A percentile compares a stretch with the other conserved stretches of the same genome.
Evolutionary conservation across 108 stramenopile species (phyloP).

Genomic region (Nitzschia sp.): DNA sequence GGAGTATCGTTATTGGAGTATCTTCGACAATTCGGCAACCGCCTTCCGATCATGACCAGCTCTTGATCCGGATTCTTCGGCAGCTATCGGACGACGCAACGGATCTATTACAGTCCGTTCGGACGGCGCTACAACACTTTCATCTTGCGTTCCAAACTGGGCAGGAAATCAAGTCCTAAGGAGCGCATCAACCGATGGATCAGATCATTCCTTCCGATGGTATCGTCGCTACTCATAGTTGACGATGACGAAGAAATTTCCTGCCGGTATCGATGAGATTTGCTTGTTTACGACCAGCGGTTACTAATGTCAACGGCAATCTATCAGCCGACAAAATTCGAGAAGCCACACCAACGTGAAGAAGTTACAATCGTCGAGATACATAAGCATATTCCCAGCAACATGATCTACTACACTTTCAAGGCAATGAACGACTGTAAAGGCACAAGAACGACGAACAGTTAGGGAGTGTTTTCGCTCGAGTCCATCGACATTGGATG

Average conservation of each 20-base stretch:
- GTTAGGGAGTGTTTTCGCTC: constrained; percentile 51
- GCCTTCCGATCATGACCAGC: constrained; percentile 7
- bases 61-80: constrained; percentile 45
- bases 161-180: background rate
- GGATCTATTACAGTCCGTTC: constrained; percentile 13
- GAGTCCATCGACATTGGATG: background rate
- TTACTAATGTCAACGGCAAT: background rate
- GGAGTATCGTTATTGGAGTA: constrained; percentile 5
- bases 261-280: constrained; percentile 21
- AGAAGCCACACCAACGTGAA: constrained; percentile 46
- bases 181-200: constrained; percentile 1
- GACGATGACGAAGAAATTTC: background rate
- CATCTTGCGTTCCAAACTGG: constrained; percentile 5
- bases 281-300: constrained; percentile 15
- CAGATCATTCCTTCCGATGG: background rate
- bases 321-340: constrained; percentile 14
- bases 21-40: constrained; percentile 18
- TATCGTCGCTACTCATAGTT: constrained; percentile 3
- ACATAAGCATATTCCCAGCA: constrained; percentile 67
- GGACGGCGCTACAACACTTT: constrained; percentile 14
- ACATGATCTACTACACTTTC: constrained; percentile 77
- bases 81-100: constrained; percentile 23
- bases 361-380: constrained; percentile 58
- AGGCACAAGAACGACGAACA: constrained; percentile 66
- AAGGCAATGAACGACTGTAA: constrained; percentile 23